Percentiles rank a stretch among this genome's conserved stretches.
phyloP scores from a whole-genome alignment of 225 moss, liverwort and hornwort genomes.

The Polytrichum commune region DNA sequence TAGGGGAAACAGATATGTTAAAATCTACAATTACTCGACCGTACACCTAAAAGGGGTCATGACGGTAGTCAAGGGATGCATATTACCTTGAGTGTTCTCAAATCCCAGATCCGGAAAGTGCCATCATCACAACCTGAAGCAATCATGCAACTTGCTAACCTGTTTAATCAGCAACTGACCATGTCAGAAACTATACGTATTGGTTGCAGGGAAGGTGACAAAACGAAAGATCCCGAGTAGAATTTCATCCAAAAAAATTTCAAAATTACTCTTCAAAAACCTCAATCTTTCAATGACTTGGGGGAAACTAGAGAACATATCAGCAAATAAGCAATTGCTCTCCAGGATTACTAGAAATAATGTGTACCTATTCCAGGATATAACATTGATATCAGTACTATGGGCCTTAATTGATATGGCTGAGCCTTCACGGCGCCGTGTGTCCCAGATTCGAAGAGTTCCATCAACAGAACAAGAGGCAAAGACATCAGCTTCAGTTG shows the following conservation, averaged over 20 bases:
- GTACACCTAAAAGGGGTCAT: too few relatives aligned
- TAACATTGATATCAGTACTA: constrained; percentile 85
- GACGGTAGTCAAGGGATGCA: too few relatives aligned
- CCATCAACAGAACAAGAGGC: constrained; percentile 97
- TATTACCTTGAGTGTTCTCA: constrained; percentile 78
- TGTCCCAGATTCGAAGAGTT: constrained; percentile 89
- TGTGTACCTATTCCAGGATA: constrained; percentile 92
- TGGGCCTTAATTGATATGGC: constrained; percentile 85
- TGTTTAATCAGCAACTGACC: constrained; percentile 12
- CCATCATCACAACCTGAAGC: constrained; percentile 97
- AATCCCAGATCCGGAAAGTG: constrained; percentile 95
- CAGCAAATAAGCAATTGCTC: too few relatives aligned
- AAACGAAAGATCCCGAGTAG: too few relatives aligned
- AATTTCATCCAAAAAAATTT: too few relatives aligned
- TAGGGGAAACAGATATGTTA: too few relatives aligned
- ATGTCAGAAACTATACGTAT: background rate
- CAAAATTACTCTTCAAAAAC: too few relatives aligned
- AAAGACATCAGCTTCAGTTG: constrained; percentile 88
- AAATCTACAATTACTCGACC: too few relatives aligned
- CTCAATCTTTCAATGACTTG: too few relatives aligned
- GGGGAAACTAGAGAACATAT: too few relatives aligned
- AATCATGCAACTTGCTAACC: constrained; percentile 94
- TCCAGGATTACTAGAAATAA: background rate
- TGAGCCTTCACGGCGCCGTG: constrained; percentile 63
- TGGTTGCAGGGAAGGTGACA: too few relatives aligned